Conservation (phyloP, 1,139 yeast genomes). For the Taphrina flavorubra region DNA sequence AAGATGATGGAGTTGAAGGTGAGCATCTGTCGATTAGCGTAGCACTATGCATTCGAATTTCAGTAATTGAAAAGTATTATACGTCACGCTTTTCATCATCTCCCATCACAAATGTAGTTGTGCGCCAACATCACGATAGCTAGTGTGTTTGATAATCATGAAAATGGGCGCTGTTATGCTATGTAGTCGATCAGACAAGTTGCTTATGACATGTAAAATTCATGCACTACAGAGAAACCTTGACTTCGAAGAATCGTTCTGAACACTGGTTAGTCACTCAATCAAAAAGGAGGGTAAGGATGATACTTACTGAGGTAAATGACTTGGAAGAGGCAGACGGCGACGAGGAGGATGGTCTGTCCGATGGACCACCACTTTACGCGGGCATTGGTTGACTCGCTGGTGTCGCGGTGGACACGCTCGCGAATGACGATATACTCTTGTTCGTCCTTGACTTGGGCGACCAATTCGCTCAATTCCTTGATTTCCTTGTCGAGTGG, state of each 20-base stretch:
- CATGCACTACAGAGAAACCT: slow-evolving; percentile 48
- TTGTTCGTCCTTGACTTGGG: slow-evolving; percentile 84
- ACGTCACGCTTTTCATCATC: too few relatives aligned
- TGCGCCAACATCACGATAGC: too few relatives aligned
- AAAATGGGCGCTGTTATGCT: too few relatives aligned
- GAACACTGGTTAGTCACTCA: background rate
- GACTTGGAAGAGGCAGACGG: slow-evolving; percentile 89
- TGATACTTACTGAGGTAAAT: slow-evolving; percentile 35
- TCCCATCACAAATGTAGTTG: too few relatives aligned
- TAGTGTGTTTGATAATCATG: too few relatives aligned
- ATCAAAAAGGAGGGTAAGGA: too few relatives aligned
- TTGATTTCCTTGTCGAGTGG: slow-evolving; percentile 85
- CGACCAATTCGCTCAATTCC: slow-evolving; percentile 74
- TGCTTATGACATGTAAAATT: too few relatives aligned
- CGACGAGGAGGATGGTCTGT: slow-evolving; percentile 83
- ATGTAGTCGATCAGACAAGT: too few relatives aligned
- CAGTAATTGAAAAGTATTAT: too few relatives aligned
- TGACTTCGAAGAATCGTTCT: slow-evolving; percentile 90
- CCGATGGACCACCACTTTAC: slow-evolving; percentile 98
- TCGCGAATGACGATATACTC: slow-evolving; percentile 93
- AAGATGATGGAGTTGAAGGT: too few relatives aligned
- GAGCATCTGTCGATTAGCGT: background rate
- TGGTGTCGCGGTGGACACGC: slow-evolving; percentile 97
- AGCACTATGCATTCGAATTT: slow-evolving; percentile 6
- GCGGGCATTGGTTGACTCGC: slow-evolving; percentile 89